Evolutionary conservation across 2,329 filamentous ascomycete species (phyloP).

Genomic region (Elsinoe batatas): DNA sequence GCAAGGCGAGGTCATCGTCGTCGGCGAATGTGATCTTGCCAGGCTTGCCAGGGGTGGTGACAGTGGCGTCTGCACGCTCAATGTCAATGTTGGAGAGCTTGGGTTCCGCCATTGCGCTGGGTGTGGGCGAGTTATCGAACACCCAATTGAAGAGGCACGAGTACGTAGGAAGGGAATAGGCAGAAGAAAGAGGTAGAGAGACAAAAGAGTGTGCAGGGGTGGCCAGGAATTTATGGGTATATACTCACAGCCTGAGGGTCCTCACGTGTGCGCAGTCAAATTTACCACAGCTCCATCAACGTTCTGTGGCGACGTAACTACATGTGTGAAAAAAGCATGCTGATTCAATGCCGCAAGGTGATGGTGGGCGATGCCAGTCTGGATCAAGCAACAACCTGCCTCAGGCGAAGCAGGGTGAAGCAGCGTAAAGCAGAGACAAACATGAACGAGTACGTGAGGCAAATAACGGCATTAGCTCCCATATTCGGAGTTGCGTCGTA

Average conservation of each 20-base stretch:
- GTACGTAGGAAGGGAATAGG: background rate
- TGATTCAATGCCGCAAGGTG: background rate
- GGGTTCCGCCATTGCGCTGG: background rate
- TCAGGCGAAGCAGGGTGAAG: constrained; percentile 7
- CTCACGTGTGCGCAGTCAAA: background rate
- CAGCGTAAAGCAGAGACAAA: constrained; percentile 3
- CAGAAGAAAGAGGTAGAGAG: background rate
- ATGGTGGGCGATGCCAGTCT: background rate
- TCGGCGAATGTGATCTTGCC: constrained; percentile 24
- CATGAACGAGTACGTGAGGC: background rate
- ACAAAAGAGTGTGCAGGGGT: background rate
- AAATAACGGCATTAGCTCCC: no score
- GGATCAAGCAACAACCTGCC: background rate
- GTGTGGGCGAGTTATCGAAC: background rate
- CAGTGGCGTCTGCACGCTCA: constrained; percentile 1
- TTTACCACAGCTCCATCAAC: constrained; percentile 8
- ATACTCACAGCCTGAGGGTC: constrained; percentile 1
- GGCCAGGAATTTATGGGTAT: constrained; percentile 6
- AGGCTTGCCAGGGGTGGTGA: constrained; percentile 4
- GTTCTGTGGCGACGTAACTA: background rate
- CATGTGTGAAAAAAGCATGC: constrained; percentile 2
- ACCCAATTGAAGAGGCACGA: background rate
- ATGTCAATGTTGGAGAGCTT: background rate
- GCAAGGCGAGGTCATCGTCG: constrained; percentile 26
- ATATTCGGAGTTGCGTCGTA: background rate